Percentiles rank a stretch among this genome's conserved stretches.
These are phyloP conservation scores for Pseudocercospora musae DNA, from an alignment of 2,329 filamentous ascomycete species.

Conservation along the genomic window DNA sequence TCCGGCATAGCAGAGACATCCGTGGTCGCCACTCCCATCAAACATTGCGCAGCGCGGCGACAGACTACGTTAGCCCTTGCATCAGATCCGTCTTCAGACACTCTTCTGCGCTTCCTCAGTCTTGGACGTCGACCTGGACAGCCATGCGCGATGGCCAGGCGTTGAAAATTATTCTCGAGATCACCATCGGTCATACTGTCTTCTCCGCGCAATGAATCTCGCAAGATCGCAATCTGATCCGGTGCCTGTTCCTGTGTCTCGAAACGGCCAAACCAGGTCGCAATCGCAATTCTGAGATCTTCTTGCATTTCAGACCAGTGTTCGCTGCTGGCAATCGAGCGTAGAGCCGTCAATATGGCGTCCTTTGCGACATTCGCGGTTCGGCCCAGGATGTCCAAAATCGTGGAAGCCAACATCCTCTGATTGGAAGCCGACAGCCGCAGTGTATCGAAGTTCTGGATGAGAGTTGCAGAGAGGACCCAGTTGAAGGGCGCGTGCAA, in stretches of 20 bases:
- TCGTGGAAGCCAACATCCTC: constrained; percentile 13
- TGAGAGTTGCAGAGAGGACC: constrained; percentile 13
- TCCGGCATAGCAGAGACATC: constrained; percentile 21
- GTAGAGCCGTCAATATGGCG: constrained; percentile 20
- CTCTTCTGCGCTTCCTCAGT: constrained; percentile 21
- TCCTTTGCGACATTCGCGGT: constrained; percentile 8
- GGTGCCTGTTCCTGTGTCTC: constrained; percentile 16
- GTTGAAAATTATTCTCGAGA: constrained; percentile 18
- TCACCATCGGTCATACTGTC: constrained; percentile 28
- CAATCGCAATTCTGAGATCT: constrained; percentile 27
- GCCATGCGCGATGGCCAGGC: constrained; percentile 15
- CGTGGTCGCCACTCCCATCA: constrained; percentile 18
- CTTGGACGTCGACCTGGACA: constrained; percentile 3
- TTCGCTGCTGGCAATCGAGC: constrained; percentile 7
- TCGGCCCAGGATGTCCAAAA: constrained; percentile 16
- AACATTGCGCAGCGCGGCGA: constrained; percentile 6
- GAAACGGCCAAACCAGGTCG: constrained; percentile 25
- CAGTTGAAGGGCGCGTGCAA: constrained; percentile 13
- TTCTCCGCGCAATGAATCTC: constrained; percentile 20
- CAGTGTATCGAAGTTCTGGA: constrained; percentile 9
- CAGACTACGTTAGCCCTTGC: background rate
- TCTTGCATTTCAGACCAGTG: constrained; percentile 23
- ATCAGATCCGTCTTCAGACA: background rate
- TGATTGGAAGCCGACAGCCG: constrained; percentile 15
- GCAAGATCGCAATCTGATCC: constrained; percentile 14